Conservation (phyloP, 2,329 filamentous ascomycete species). For the Colletotrichum ledebouriae region DNA sequence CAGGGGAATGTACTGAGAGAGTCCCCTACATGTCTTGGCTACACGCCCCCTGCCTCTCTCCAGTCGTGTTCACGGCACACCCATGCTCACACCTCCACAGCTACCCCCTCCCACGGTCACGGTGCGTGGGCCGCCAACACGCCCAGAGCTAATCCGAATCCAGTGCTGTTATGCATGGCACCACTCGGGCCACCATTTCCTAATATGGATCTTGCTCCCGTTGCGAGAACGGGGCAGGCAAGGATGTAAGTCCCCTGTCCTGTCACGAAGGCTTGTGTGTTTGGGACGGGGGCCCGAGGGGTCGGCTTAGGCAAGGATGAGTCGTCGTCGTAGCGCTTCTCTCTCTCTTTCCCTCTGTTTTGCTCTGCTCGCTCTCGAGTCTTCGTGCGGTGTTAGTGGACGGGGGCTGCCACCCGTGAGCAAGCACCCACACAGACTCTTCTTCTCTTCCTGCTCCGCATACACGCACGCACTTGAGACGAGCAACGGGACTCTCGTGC, state of each 20-base stretch:
- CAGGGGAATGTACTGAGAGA: slow-evolving; percentile 35
- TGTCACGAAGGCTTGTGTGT: slow-evolving; percentile 50
- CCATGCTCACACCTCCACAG: slow-evolving; percentile 23
- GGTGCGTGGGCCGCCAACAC: slow-evolving; percentile 35
- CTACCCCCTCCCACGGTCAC: slow-evolving; percentile 35
- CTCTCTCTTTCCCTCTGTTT: background rate
- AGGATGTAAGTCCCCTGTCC: slow-evolving; percentile 44
- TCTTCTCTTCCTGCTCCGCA: slow-evolving; percentile 36
- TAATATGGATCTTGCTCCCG: slow-evolving; percentile 48
- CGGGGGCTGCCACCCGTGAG: slow-evolving; percentile 47
- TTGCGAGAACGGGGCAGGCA: slow-evolving; percentile 45
- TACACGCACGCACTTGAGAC: slow-evolving; percentile 56
- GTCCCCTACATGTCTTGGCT: slow-evolving; percentile 42
- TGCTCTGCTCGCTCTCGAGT: background rate
- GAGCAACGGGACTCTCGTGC: slow-evolving; percentile 52
- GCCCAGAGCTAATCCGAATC: slow-evolving; percentile 39
- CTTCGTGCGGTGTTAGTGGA: slow-evolving; percentile 48
- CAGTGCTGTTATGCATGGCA: slow-evolving; percentile 43
- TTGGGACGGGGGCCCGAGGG: slow-evolving; percentile 44
- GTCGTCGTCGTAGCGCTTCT: slow-evolving; percentile 33
- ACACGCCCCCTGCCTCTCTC: slow-evolving; percentile 44
- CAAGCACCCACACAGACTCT: slow-evolving; percentile 33
- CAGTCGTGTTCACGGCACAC: slow-evolving; percentile 22
- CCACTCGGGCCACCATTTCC: slow-evolving; percentile 46
- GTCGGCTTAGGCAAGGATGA: slow-evolving; percentile 20